Percentiles rank a stretch among this genome's conserved stretches.
phyloP scores from a whole-genome alignment of 2,329 filamentous ascomycete genomes.

The Pochonia chlamydosporia region DNA sequence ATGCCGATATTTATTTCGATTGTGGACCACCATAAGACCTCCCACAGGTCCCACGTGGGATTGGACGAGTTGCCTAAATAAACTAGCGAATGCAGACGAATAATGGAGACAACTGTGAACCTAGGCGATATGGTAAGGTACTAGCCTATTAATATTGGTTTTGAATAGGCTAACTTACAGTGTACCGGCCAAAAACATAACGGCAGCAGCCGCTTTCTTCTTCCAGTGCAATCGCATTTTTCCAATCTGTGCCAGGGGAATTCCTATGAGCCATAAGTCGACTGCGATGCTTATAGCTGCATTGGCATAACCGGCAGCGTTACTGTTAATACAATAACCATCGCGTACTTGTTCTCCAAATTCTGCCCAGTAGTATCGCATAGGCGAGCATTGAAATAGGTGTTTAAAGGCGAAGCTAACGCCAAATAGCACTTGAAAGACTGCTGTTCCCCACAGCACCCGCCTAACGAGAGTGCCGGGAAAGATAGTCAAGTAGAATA shows the following conservation, averaged over 20 bases:
- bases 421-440: conserved; percentile 1
- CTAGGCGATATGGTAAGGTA: too few species aligned
- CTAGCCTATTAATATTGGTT: too few species aligned
- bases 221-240: conserved; percentile 7
- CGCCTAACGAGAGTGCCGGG: conserved; percentile 1
- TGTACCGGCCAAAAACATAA: conserved; percentile 6
- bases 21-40: too few species aligned
- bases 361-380: background rate
- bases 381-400: background rate
- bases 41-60: too few species aligned
- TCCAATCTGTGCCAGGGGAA: conserved; percentile 2
- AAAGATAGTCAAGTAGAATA: conserved; percentile 6
- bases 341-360: background rate
- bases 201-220: conserved; percentile 4
- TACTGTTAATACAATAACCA: background rate
- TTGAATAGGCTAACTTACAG: too few species aligned
- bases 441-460: conserved; percentile 1
- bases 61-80: too few species aligned
- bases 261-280: conserved; percentile 4
- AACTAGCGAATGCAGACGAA: too few species aligned
- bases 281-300: background rate
- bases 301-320: background rate
- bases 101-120: too few species aligned
- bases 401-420: background rate
- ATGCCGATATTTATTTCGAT: too few species aligned